These are phyloP conservation scores for Sclerotinia subarctica DNA, from an alignment of 2,329 filamentous ascomycete species.

Conservation along the genomic window DNA sequence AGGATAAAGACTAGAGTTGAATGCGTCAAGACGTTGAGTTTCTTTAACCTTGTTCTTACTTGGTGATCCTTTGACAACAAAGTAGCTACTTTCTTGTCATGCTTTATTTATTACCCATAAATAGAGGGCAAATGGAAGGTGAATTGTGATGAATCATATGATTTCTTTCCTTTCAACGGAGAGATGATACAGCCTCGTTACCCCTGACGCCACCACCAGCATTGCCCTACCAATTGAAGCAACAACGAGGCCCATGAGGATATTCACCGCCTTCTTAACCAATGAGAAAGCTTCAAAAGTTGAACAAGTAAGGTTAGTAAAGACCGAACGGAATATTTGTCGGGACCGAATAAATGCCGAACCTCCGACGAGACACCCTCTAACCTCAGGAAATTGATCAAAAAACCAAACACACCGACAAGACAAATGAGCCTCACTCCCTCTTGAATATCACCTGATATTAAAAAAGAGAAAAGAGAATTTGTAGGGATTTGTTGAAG, in stretches of 20 bases:
- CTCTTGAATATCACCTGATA: not conserved
- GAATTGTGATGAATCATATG: too few species aligned
- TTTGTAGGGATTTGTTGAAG: too few species aligned
- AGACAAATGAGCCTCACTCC: not conserved
- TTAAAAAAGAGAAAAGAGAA: too few species aligned
- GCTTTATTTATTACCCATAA: too few species aligned
- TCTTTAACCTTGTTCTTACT: too few species aligned
- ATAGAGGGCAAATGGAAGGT: too few species aligned
- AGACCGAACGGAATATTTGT: not conserved
- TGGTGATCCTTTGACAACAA: too few species aligned
- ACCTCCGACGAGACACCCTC: not conserved
- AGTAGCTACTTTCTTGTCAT: too few species aligned
- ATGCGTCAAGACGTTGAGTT: conserved; percentile 41
- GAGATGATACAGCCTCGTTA: too few species aligned
- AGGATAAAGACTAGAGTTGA: conserved; percentile 41
- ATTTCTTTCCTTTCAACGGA: too few species aligned
- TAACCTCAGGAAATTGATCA: not conserved
- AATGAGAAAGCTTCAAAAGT: not conserved
- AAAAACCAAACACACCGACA: not conserved
- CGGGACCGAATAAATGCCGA: conserved; percentile 11
- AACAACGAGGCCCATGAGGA: not conserved
- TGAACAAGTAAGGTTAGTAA: not conserved
- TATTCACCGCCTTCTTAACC: not conserved
- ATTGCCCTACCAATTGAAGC: not conserved
- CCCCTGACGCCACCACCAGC: too few species aligned